Base-by-base conservation (phyloP, 2,329 filamentous ascomycete species). In the Cercospora sp. region DNA sequence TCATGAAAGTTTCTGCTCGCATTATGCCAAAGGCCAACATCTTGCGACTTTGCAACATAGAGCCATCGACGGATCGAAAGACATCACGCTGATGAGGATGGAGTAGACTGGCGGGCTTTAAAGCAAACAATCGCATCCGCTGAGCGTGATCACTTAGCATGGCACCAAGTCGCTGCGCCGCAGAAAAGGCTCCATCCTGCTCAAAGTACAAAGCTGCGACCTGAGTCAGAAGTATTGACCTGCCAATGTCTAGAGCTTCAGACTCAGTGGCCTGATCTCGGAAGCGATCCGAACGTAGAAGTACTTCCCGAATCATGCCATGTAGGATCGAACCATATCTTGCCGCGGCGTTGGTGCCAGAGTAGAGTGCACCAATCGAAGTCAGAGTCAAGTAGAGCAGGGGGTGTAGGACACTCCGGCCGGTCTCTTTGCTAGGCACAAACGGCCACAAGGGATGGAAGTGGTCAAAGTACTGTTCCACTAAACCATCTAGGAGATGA, bases 121-220 rank as follows among this genome's bases (percentile, higher is more conserved):
- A 53, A n/a, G 23, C 58, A 36, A 71, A 69, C 30, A 64, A 67
- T 31, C 67, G 61, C 69, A 71, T 71, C 16, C 69, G 69, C 12
- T 67, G 65, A 7, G 69, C 57, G 45, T 71, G 67, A 8, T 67
- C 67, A 26, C 69, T 64, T 12, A 67, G 67, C 45, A 66, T 71
- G 6, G 69, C 69, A 33, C 65, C 61, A 16, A 71, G 61, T 60
- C 69, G 69, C 64, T 71, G 69, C 30, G 69, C 67, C 31, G 69
- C 69, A 31, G 65, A 67, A 33, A 69, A 71, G 51, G 67, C 67
- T 60, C 69, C 67, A n/a, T 69, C 65, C 30, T 71, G 69, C 9
- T 67, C 69, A 60, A 71, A 71, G 63, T 71, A 71, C 16, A 71
- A 39, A 28, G 67, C 65, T 36, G 69, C 64, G 2, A 68, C 64